Evolutionary conservation across 2,329 filamentous ascomycete species (phyloP), one percentile per base, ranked within the genome.

Genomic region (Gnomoniopsis smithogilvyi): DNA sequence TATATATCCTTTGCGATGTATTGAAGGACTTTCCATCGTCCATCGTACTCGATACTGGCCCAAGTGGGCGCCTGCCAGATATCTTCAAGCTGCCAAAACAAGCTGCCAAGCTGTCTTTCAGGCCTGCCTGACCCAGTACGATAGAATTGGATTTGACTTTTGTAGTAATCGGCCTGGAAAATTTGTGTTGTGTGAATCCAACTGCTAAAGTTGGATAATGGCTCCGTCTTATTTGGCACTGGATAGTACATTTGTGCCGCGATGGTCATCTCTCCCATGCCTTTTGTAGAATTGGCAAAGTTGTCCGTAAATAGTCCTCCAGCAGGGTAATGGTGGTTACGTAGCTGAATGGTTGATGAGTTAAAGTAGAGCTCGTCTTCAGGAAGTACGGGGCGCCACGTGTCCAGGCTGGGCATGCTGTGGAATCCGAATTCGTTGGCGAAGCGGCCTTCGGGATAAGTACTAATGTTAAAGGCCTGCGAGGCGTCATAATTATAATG

Each of bases 21-120:
- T 60, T 87, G 84, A 19, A 87, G 69, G 0, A 85, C 76, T 67
- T 88, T 87, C 83, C 84, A 87, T 1, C 85, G 73, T 0, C 84
- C 84, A 52, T 82, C 80, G 61, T 86, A 86, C 67, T 88, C 85
- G 36, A 87, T 81, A 0, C 82, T 80, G 0, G 84, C 82, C 84
- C 85, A 88, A 0, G 82, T 85, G 0, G 85, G 84, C 1, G 83
- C 84, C 63, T 85, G 82, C 83, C 83, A 86, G 59, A 85, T 80
- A 65, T 88, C 85, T 64, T 88, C 83, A 1, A 88, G 73, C 65
- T 88, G 85, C 85, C 85, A 88, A 67, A 87, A 87, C 6, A 88
- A 67, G 12, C 76, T 78, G 0, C 84, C 85, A 2, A 87, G 74
- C 64, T 87, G 83, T 0, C 83, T 75, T 61, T 87, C 79, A 0